Percentiles rank a stretch among this genome's conserved stretches.
Evolutionary conservation across 2,329 filamentous ascomycete species (phyloP).

Genomic region (Stachybotrys elegans): DNA sequence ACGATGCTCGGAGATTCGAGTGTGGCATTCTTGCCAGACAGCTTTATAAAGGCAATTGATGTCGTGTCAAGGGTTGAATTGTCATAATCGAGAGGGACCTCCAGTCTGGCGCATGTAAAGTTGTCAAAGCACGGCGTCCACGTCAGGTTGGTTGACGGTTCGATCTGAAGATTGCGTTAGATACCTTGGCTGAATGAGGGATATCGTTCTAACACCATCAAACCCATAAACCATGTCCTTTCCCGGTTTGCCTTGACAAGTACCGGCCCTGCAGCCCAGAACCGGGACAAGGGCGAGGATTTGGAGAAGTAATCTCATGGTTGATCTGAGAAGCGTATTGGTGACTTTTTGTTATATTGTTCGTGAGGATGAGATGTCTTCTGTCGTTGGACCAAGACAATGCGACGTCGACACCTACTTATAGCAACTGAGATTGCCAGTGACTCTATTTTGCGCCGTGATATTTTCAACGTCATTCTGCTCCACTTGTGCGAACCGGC

Average conservation of each 20-base stretch:
- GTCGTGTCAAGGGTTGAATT: slow-evolving; percentile 20
- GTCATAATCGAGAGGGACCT: slow-evolving; percentile 25
- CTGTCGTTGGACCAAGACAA: not conserved
- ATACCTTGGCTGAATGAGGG: too few species aligned
- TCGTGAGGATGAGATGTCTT: not conserved
- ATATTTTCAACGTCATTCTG: too few species aligned
- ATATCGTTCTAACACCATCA: slow-evolving; percentile 11
- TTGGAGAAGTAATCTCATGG: not conserved
- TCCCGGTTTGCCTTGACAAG: too few species aligned
- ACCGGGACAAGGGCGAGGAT: not conserved
- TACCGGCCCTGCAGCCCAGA: not conserved
- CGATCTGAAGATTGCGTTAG: slow-evolving; percentile 17
- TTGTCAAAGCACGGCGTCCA: slow-evolving; percentile 26
- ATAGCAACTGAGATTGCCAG: not conserved
- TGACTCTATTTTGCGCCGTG: too few species aligned
- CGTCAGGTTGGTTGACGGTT: slow-evolving; percentile 22
- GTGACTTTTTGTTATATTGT: not conserved
- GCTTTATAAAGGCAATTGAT: slow-evolving; percentile 22
- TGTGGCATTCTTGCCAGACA: slow-evolving; percentile 23
- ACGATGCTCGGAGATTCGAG: slow-evolving; percentile 20
- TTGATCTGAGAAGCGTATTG: not conserved
- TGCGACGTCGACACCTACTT: not conserved
- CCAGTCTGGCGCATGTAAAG: slow-evolving; percentile 21
- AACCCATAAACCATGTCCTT: slow-evolving; percentile 17
- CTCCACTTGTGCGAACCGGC: too few species aligned